These are phyloP conservation scores for Pouteria glomerata DNA, from an alignment of 148 eudicot species.

Conservation along the genomic window DNA sequence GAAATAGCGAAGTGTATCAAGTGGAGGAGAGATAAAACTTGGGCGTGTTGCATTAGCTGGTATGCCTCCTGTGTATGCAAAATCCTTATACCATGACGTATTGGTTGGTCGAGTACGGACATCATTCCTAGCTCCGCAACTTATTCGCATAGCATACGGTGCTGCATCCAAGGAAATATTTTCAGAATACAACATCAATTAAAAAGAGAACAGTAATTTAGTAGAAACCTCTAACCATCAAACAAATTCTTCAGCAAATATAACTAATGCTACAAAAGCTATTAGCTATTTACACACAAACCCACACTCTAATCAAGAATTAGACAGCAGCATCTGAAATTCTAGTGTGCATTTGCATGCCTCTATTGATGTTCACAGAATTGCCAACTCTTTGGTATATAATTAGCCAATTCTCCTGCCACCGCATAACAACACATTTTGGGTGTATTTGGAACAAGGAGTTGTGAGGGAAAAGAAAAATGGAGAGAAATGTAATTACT, in stretches of 20 bases:
- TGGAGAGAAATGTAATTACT: too few species aligned
- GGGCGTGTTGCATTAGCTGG: constrained; percentile 77
- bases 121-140: constrained; percentile 80
- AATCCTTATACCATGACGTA: constrained; percentile 83
- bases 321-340: neutral
- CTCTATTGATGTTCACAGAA: neutral
- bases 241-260: neutral
- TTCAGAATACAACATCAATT: neutral
- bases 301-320: neutral
- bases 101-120: constrained; percentile 63
- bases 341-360: neutral
- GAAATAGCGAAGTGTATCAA: constrained; percentile 72
- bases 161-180: constrained; percentile 27
- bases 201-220: neutral
- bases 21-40: constrained; percentile 71
- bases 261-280: neutral
- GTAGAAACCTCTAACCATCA: neutral
- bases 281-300: neutral
- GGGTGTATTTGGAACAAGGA: too few species aligned
- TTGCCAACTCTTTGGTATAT: neutral
- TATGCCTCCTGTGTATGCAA: constrained; percentile 84
- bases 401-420: neutral
- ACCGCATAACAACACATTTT: too few species aligned
- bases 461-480: too few species aligned
- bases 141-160: constrained; percentile 84